Evolutionary conservation across 108 stramenopile species (phyloP).

Genomic region (Pelagomonas calceolata): DNA sequence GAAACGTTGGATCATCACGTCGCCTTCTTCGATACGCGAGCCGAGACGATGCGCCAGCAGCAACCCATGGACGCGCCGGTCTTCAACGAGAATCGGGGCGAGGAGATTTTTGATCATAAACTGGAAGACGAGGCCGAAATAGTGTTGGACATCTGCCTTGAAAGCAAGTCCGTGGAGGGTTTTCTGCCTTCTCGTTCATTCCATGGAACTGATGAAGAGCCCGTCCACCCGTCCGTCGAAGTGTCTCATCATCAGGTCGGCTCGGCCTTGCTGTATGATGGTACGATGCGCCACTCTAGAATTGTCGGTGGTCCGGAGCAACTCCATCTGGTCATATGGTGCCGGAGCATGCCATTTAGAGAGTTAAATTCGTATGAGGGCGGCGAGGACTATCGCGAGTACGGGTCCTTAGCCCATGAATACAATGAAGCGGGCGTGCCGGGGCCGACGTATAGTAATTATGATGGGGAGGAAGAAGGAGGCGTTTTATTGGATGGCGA

Average conservation of each 20-base stretch:
- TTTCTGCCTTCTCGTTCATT: too few species aligned
- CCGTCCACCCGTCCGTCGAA: not conserved
- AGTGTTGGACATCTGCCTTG: not conserved
- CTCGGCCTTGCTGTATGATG: not conserved
- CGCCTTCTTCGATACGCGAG: not conserved
- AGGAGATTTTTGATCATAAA: not conserved
- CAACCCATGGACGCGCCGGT: not conserved
- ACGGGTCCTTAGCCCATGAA: not conserved
- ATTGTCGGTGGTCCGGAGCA: not conserved
- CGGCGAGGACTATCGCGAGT: not conserved
- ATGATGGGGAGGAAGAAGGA: too few species aligned
- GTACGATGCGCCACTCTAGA: not conserved
- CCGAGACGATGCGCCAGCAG: not conserved
- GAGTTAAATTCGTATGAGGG: not conserved
- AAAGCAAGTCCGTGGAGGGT: too few species aligned
- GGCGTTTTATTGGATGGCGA: too few species aligned
- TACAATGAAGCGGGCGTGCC: too few species aligned
- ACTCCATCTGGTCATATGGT: not conserved
- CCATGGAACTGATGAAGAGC: not conserved
- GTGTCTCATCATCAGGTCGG: not conserved
- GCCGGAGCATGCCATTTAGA: not conserved
- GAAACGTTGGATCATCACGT: not conserved
- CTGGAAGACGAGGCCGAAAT: not conserved
- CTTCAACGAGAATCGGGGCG: not conserved
- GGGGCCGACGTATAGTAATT: too few species aligned